phyloP scores from a whole-genome alignment of 768 basidiomycete species.

The Termitomyces sp. region DNA sequence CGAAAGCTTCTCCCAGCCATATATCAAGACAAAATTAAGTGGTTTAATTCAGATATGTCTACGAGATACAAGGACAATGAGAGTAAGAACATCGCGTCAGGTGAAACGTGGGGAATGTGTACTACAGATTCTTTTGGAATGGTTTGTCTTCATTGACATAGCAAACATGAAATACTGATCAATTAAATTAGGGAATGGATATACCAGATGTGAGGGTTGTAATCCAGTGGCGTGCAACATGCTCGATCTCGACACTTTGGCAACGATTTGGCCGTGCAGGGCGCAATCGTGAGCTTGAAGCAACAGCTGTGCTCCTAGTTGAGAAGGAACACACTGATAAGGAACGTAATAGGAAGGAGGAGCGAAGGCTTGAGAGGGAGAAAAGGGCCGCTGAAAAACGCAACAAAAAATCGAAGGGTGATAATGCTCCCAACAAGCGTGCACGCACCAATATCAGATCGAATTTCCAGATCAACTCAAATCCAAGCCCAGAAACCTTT shows the following conservation, averaged over 20 bases:
- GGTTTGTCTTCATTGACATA: too few species aligned
- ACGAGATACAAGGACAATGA: constrained; percentile 7
- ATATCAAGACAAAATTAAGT: background rate
- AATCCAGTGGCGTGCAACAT: background rate
- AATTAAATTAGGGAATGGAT: background rate
- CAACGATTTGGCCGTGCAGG: background rate
- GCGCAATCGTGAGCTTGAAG: background rate
- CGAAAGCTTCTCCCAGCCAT: background rate
- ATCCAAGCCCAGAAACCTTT: too few species aligned
- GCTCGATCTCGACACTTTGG: background rate
- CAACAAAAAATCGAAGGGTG: too few species aligned
- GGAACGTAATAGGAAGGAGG: background rate
- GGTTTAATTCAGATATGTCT: constrained; percentile 2
- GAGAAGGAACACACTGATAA: constrained; percentile 1
- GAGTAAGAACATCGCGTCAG: constrained; percentile 1
- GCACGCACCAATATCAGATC: too few species aligned
- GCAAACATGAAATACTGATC: too few species aligned
- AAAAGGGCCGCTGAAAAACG: background rate
- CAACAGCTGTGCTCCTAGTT: background rate
- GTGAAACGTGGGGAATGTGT: constrained; percentile 8
- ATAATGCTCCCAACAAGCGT: background rate
- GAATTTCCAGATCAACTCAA: too few species aligned
- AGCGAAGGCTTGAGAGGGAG: background rate
- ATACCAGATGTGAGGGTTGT: background rate
- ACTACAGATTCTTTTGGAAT: constrained; percentile 14